phyloP scores from a whole-genome alignment of 2,329 filamentous ascomycete species.

The Helminthosporium solani region DNA sequence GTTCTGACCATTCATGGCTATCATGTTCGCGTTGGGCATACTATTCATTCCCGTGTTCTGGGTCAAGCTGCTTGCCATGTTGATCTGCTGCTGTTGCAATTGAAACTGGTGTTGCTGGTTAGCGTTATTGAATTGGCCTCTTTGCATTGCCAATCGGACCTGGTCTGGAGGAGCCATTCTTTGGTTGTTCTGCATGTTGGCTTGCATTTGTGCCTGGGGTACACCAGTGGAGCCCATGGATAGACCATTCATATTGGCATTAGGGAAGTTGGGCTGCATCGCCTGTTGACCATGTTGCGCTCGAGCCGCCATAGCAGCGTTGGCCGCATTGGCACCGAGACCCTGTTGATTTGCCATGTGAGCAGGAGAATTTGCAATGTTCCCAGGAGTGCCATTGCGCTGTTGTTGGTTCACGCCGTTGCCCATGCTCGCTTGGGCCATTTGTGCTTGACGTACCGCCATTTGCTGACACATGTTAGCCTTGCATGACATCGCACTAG shows the following conservation, averaged over 20 bases:
- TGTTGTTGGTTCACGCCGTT: constrained; percentile 44
- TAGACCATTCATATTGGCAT: constrained; percentile 53
- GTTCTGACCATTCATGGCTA: constrained; percentile 24
- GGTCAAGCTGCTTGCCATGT: constrained; percentile 37
- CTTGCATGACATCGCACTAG: not conserved
- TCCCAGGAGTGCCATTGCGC: constrained; percentile 44
- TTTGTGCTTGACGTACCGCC: constrained; percentile 37
- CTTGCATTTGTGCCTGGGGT: constrained; percentile 70
- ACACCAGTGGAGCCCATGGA: constrained; percentile 59
- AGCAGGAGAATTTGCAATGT: constrained; percentile 27
- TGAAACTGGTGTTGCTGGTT: constrained; percentile 40
- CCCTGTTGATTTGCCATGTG: constrained; percentile 38
- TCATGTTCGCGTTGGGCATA: constrained; percentile 40
- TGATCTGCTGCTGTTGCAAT: constrained; percentile 42
- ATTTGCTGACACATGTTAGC: constrained; percentile 34
- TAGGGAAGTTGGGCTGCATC: constrained; percentile 51
- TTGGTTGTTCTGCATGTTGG: constrained; percentile 56
- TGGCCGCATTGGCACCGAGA: constrained; percentile 24
- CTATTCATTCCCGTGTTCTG: constrained; percentile 35
- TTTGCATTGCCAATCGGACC: constrained; percentile 43
- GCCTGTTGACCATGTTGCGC: constrained; percentile 43
- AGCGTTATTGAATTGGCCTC: constrained; percentile 32
- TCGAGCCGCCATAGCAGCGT: constrained; percentile 35
- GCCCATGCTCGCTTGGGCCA: constrained; percentile 40
- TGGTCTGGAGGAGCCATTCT: constrained; percentile 54